Evolutionary conservation across 1,284 basidiomycete species (phyloP).

Genomic region (Boletus semigastroideus): DNA sequence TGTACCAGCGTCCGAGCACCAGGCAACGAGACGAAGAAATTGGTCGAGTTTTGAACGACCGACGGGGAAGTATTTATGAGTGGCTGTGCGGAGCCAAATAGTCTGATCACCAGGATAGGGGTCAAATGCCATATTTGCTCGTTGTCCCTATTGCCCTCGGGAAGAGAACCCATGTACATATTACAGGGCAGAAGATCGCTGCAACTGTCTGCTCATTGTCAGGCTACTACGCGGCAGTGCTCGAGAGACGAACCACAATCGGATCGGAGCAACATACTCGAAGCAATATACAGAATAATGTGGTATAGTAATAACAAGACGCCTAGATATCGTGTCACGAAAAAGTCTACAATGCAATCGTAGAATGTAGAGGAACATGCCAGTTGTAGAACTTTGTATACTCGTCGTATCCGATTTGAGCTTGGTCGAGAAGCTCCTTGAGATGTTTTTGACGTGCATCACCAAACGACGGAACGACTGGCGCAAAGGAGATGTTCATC

Average conservation of each 20-base stretch:
- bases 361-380: neutral
- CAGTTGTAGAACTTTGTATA: neutral
- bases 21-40: neutral
- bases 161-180: too few species aligned
- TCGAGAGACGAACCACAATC: too few species aligned
- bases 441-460: conserved; percentile 1
- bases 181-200: too few species aligned
- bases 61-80: neutral
- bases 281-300: too few species aligned
- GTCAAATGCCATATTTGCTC: too few species aligned
- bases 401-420: neutral
- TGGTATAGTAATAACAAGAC: too few species aligned
- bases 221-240: too few species aligned
- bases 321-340: neutral
- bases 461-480: conserved; percentile 4
- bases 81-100: conserved; percentile 15
- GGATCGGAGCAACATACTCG: too few species aligned
- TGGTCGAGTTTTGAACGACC: conserved; percentile 17
- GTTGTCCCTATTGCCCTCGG: too few species aligned
- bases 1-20: neutral
- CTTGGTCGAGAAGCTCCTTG: conserved; percentile 1
- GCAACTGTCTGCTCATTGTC: too few species aligned
- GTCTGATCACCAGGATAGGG: too few species aligned
- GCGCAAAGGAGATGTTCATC: neutral
- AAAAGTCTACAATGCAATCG: neutral